Conservation (phyloP, 139 green algal species). For the Micromonas pusilla region DNA sequence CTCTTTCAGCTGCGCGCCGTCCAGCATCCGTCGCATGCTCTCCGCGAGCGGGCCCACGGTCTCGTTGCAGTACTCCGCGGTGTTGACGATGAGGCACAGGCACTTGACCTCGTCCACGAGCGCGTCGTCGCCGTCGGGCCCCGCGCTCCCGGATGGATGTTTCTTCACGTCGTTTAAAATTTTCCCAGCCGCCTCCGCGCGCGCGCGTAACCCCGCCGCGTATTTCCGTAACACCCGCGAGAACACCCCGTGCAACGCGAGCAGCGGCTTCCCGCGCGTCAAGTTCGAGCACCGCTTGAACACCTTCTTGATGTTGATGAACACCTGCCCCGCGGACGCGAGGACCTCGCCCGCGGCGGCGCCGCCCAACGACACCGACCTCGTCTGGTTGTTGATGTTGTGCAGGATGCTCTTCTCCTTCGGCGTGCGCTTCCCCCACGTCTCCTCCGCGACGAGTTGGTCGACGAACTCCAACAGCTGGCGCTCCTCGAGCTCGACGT, state of each 20-base stretch:
- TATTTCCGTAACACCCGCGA: slow-evolving; percentile 71
- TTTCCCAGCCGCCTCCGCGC: not conserved
- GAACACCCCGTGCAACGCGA: slow-evolving; percentile 45
- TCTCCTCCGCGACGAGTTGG: slow-evolving; percentile 63
- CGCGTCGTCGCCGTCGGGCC: slow-evolving; percentile 37
- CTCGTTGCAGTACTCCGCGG: slow-evolving; percentile 83
- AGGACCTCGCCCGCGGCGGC: slow-evolving; percentile 40
- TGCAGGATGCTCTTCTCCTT: slow-evolving; percentile 43
- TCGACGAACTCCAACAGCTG: slow-evolving; percentile 45
- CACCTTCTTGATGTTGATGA: slow-evolving; percentile 72
- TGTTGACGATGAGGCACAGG: slow-evolving; percentile 79
- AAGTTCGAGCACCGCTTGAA: slow-evolving; percentile 70
- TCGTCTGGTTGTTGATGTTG: too few species aligned
- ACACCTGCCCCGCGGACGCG: slow-evolving; percentile 52
- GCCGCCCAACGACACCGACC: too few species aligned
- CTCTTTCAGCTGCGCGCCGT: slow-evolving; percentile 23
- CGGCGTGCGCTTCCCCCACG: slow-evolving; percentile 58
- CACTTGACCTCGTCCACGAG: slow-evolving; percentile 34
- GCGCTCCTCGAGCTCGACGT: slow-evolving; percentile 67
- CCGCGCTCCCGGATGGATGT: too few species aligned
- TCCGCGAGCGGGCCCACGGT: slow-evolving; percentile 41
- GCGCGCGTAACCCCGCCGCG: slow-evolving; percentile 49
- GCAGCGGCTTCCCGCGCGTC: slow-evolving; percentile 61
- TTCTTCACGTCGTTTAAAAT: not conserved
- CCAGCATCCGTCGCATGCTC: slow-evolving; percentile 26